A percentile compares a stretch with the other conserved stretches of the same genome.
Conservation (phyloP, 331 rosid species). For the Quercus lobata region DNA sequence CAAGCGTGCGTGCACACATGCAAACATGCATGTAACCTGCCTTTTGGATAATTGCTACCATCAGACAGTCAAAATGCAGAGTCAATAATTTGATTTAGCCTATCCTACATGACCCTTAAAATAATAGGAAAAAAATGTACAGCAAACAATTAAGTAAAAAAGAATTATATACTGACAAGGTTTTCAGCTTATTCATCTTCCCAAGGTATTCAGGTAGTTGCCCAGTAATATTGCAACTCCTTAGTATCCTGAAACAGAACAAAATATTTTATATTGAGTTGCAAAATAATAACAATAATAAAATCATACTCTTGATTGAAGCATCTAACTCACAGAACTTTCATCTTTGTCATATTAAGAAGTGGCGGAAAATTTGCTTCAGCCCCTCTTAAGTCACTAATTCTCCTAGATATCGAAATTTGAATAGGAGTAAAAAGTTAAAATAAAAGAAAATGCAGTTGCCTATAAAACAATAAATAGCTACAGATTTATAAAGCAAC, state of each 20-base stretch:
- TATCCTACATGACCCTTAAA: too few species aligned
- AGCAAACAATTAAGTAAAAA: not conserved
- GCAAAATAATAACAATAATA: not conserved
- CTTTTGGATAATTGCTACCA: too few species aligned
- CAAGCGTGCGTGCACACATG: too few species aligned
- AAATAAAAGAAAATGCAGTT: not conserved
- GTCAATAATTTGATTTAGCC: too few species aligned
- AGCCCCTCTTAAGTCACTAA: conserved; percentile 62
- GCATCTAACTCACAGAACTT: conserved; percentile 44
- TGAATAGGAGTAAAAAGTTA: not conserved
- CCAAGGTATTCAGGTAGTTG: conserved; percentile 30
- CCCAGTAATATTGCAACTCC: conserved; percentile 72
- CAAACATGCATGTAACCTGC: too few species aligned
- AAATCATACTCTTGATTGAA: not conserved
- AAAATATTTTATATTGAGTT: not conserved
- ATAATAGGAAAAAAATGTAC: not conserved
- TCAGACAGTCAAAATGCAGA: not conserved
- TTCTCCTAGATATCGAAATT: conserved; percentile 55
- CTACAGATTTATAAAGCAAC: not conserved
- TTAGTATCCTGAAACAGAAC: conserved; percentile 45
- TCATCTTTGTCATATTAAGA: conserved; percentile 20
- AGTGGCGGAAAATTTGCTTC: conserved; percentile 42
- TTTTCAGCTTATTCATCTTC: conserved; percentile 16
- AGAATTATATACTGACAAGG: conserved; percentile 34
- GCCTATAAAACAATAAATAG: not conserved